phyloP scores from a whole-genome alignment of 805 yeast genomes.

The Saturnispora diversa region DNA sequence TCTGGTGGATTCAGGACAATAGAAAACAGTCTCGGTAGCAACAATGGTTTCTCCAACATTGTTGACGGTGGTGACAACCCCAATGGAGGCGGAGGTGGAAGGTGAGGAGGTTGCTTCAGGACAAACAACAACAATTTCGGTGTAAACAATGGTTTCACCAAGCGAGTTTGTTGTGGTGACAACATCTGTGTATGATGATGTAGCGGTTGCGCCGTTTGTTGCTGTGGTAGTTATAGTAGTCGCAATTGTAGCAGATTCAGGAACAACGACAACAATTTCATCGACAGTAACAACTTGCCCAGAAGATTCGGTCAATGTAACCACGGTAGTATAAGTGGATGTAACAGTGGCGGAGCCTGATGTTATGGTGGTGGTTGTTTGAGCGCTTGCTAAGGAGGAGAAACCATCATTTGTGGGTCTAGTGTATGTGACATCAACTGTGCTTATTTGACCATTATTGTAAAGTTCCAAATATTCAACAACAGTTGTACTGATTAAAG shows the following conservation, averaged over 20 bases:
- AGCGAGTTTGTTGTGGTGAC: background rate
- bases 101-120: background rate
- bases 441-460: background rate
- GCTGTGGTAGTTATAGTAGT: background rate
- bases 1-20: slow-evolving; percentile 2
- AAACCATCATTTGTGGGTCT: too few relatives aligned
- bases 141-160: background rate
- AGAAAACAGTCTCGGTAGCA: background rate
- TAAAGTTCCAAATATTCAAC: background rate
- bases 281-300: background rate
- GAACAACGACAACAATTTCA: background rate
- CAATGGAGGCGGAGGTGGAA: background rate
- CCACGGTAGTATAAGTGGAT: background rate
- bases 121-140: background rate
- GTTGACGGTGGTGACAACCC: background rate
- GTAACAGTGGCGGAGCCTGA: background rate
- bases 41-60: background rate
- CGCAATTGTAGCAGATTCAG: background rate
- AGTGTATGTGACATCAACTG: too few relatives aligned
- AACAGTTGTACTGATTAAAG: background rate
- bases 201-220: too few relatives aligned
- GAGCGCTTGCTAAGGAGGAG: background rate
- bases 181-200: background rate
- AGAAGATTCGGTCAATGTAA: background rate
- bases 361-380: background rate